These are phyloP conservation scores for Zygoascus flipseniorum DNA, from an alignment of 805 yeast species.

Conservation along the genomic window DNA sequence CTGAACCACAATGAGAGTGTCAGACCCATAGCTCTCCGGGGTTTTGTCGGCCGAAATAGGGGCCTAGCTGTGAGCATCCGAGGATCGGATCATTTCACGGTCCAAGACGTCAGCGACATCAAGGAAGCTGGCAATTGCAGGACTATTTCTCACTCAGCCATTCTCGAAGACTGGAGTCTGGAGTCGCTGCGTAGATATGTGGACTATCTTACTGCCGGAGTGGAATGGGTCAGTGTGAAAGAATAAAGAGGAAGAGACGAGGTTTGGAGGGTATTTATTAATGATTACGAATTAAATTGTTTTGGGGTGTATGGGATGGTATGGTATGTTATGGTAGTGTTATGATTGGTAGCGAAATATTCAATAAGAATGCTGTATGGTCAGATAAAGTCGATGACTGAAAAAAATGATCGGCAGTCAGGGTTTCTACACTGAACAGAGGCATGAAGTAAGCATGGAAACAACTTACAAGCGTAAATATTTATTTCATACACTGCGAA, in stretches of 20 bases:
- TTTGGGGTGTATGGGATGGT: background rate
- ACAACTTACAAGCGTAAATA: too few species aligned
- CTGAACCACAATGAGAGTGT: background rate
- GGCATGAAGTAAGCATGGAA: too few species aligned
- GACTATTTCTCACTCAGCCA: slow-evolving; percentile 9
- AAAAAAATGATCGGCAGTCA: too few species aligned
- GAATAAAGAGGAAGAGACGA: background rate
- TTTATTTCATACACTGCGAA: too few species aligned
- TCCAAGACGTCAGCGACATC: background rate
- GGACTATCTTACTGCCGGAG: background rate
- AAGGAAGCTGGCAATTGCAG: background rate
- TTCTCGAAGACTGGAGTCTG: slow-evolving; percentile 9
- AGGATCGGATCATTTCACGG: background rate
- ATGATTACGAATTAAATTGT: background rate
- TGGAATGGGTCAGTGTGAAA: background rate
- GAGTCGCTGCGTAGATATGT: background rate
- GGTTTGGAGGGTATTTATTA: background rate
- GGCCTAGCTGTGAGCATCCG: background rate
- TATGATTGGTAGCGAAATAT: too few species aligned
- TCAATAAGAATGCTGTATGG: too few species aligned
- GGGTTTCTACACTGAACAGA: too few species aligned
- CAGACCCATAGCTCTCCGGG: background rate
- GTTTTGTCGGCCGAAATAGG: background rate
- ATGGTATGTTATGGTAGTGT: background rate
- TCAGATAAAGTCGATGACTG: too few species aligned